Evolutionary conservation across 78 protist genomes (phyloP), one percentile per base, ranked within the genome.

Genomic region (Chrysochromulina parva): DNA sequence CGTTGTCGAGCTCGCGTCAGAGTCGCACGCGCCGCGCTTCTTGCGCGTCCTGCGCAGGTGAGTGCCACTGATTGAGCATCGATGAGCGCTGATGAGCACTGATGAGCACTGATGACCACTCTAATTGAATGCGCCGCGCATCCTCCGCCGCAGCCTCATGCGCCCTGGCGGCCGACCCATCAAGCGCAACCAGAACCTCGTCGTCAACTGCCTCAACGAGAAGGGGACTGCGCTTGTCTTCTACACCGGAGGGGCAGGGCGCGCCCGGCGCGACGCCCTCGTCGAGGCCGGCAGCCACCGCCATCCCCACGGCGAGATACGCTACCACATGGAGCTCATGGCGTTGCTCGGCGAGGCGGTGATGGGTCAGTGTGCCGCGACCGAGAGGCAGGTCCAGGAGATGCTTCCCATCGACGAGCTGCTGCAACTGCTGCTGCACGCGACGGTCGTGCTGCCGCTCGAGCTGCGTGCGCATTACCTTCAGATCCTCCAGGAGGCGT

Each of bases 261-360:
- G 3, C 26, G 9, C 2, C 3, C 38, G 48, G 26, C 82, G 82
- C 53, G 82, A 53, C 57, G 55, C 57, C 4, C 55, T 38, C 13
- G 48, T 74, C 57, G 57, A 11, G 28, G 3, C 3, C 57, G 82
- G 48, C 26, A 22, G 1, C 57, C 7, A 17, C 26, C 3, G 3
- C 20, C 38, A 74, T 24, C 82, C 82, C 20, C 82, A 55, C 55
- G 82, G 82, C 58, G 11, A 13, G 82, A 53, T 74, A 13, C 57
- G 26, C n/a, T 48, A 74, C 55, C 82, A 74, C 82, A 74, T 74
- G 28, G 82, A 74, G 82, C 55, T 48, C 26, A n/a, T 74, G 13
- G 82, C 26, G 82, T 55, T 74, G 82, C 55, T 74, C 82, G 82
- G 24, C 53, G 14, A 6, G 24, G 1, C 3, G 24, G 55, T 14